Evolutionary conservation across 768 basidiomycete species (phyloP).

Genomic region (Glaciozyma martinii): DNA sequence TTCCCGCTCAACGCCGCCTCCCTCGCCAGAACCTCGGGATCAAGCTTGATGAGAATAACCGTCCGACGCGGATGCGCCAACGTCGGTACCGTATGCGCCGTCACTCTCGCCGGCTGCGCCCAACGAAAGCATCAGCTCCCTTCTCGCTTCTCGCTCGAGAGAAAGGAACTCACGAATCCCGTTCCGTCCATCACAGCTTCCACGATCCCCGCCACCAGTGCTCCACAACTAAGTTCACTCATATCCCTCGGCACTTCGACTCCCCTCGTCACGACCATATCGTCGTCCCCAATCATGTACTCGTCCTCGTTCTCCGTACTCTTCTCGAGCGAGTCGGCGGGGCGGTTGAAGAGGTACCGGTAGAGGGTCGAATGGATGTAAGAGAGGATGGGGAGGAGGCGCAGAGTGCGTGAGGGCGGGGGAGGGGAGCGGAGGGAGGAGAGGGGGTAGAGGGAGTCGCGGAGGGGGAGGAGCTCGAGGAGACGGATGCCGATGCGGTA

Average conservation of each 20-base stretch:
- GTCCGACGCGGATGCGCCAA: constrained; percentile 70
- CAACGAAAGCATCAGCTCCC: neutral
- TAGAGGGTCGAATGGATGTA: constrained; percentile 92
- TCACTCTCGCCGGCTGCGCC: constrained; percentile 82
- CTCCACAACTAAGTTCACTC: constrained; percentile 90
- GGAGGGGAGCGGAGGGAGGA: constrained; percentile 43
- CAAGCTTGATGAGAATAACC: constrained; percentile 95
- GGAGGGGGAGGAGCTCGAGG: constrained; percentile 72
- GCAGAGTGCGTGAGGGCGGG: constrained; percentile 83
- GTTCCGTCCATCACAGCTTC: constrained; percentile 92
- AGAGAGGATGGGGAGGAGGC: constrained; percentile 84
- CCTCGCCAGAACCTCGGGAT: constrained; percentile 82
- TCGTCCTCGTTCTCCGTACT: constrained; percentile 95
- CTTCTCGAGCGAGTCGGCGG: constrained; percentile 91
- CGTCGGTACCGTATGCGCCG: constrained; percentile 85
- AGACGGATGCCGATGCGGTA: constrained; percentile 83
- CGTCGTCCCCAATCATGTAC: constrained; percentile 98
- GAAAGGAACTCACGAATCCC: constrained; percentile 61
- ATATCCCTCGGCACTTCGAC: constrained; percentile 92
- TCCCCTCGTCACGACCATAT: constrained; percentile 79
- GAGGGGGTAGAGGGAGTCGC: constrained; percentile 52
- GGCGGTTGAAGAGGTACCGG: constrained; percentile 83
- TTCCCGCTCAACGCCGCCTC: constrained; percentile 61
- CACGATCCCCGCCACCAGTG: constrained; percentile 91
- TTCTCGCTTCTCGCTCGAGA: neutral